phyloP scores from a whole-genome alignment of 805 yeast species.

The Vanderwaltozyma tropicalis region DNA sequence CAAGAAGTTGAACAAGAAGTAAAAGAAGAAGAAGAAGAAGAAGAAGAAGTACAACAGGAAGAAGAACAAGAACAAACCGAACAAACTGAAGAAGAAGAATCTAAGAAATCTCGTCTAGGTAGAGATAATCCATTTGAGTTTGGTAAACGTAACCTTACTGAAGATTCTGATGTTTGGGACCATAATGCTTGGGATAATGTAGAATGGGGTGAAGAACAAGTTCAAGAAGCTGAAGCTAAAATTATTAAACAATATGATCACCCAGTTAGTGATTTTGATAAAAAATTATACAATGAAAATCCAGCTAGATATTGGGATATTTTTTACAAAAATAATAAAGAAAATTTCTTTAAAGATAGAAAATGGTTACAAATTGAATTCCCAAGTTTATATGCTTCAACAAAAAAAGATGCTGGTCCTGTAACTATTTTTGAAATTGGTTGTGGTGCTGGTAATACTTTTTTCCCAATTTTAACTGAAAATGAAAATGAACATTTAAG shows the following conservation, averaged over 20 bases:
- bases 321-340: constrained; percentile 81
- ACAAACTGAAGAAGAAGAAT: constrained; percentile 4
- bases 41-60: constrained; percentile 2
- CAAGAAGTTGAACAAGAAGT: constrained; percentile 19
- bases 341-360: constrained; percentile 91
- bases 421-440: constrained; percentile 81
- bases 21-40: constrained; percentile 15
- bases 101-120: constrained; percentile 40
- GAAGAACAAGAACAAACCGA: neutral
- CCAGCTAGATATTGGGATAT: constrained; percentile 95
- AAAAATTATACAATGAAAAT: constrained; percentile 61
- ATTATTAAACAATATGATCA: constrained; percentile 62
- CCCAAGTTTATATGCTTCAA: constrained; percentile 71
- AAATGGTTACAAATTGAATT: constrained; percentile 95
- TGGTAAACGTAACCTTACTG: constrained; percentile 71
- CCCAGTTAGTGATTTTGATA: constrained; percentile 87
- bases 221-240: constrained; percentile 59
- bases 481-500: constrained; percentile 69
- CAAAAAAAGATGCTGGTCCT: constrained; percentile 61
- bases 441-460: constrained; percentile 96
- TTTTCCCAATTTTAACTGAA: constrained; percentile 78
- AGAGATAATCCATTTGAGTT: constrained; percentile 86
- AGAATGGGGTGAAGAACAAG: constrained; percentile 92
- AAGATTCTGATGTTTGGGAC: constrained; percentile 74
- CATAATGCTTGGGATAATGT: constrained; percentile 96